These are phyloP conservation scores for Candida wancherniae DNA, from an alignment of 805 yeast species.

Conservation along the genomic window DNA sequence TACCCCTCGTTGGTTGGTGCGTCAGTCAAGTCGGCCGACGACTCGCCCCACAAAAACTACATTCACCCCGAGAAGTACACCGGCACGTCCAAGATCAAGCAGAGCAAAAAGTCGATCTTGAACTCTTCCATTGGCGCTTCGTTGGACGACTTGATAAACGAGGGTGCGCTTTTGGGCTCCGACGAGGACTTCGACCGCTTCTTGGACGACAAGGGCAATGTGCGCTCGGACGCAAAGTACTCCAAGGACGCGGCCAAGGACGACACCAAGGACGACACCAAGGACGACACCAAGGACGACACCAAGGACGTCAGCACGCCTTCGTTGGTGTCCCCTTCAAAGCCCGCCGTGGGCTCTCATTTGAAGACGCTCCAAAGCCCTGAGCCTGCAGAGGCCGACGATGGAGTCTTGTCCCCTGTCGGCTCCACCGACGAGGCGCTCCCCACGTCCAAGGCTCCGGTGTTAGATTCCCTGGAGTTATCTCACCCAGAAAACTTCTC, in stretches of 20 bases:
- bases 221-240: conserved; percentile 44
- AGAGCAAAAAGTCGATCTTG: conserved; percentile 14
- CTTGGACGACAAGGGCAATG: conserved; percentile 50
- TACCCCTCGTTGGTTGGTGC: conserved; percentile 53
- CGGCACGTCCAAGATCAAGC: conserved; percentile 18
- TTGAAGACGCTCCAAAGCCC: conserved; percentile 1
- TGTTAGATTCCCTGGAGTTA: conserved; percentile 1
- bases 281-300: not conserved
- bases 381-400: conserved; percentile 2
- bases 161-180: conserved; percentile 42
- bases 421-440: conserved; percentile 1
- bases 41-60: conserved; percentile 40
- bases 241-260: conserved; percentile 4
- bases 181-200: conserved; percentile 52
- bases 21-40: conserved; percentile 46
- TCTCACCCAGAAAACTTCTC: conserved; percentile 24
- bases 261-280: conserved; percentile 4
- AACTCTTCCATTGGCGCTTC: conserved; percentile 45
- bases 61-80: conserved; percentile 42
- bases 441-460: conserved; percentile 1
- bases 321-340: not conserved
- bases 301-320: conserved; percentile 1
- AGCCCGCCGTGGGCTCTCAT: conserved; percentile 1
- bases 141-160: conserved; percentile 46
- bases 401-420: conserved; percentile 4